A percentile compares a stretch with the other conserved stretches of the same genome.
phyloP scores from a whole-genome alignment of 768 basidiomycete genomes.

The Naganishia onofrii region DNA sequence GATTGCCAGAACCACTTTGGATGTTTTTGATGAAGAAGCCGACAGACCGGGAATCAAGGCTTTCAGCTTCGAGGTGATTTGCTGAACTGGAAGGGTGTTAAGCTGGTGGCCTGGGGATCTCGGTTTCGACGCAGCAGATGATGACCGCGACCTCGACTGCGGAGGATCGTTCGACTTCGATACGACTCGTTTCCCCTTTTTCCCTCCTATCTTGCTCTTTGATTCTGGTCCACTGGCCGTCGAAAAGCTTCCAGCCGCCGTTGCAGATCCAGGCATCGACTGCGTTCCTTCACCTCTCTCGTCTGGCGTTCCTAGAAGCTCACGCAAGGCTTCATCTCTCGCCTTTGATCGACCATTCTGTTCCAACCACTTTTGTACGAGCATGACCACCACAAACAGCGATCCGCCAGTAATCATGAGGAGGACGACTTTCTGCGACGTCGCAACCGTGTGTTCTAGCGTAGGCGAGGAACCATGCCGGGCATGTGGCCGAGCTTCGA shows the following conservation, averaged over 20 bases:
- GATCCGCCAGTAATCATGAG: background rate
- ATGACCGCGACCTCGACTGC: background rate
- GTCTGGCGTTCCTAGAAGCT: background rate
- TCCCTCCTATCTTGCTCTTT: background rate
- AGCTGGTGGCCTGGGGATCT: too few relatives aligned
- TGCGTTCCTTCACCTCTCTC: background rate
- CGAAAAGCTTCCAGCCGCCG: background rate
- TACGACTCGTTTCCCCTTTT: background rate
- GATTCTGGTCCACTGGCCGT: background rate
- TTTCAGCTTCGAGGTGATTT: slow-evolving; percentile 5
- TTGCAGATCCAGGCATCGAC: background rate
- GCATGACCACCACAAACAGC: background rate
- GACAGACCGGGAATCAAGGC: slow-evolving; percentile 1
- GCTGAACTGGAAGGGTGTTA: background rate
- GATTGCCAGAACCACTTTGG: background rate
- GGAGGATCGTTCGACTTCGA: background rate
- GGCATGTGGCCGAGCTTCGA: slow-evolving; percentile 1
- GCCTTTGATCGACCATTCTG: slow-evolving; percentile 10
- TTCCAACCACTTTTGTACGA: background rate
- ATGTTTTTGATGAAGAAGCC: background rate
- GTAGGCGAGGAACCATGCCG: background rate
- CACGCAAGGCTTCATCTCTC: slow-evolving; percentile 8
- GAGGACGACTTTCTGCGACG: background rate
- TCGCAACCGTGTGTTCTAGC: background rate
- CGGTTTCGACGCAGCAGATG: background rate